Conservation (phyloP, 2,329 filamentous ascomycete genomes). For the Zasmidium cellare region DNA sequence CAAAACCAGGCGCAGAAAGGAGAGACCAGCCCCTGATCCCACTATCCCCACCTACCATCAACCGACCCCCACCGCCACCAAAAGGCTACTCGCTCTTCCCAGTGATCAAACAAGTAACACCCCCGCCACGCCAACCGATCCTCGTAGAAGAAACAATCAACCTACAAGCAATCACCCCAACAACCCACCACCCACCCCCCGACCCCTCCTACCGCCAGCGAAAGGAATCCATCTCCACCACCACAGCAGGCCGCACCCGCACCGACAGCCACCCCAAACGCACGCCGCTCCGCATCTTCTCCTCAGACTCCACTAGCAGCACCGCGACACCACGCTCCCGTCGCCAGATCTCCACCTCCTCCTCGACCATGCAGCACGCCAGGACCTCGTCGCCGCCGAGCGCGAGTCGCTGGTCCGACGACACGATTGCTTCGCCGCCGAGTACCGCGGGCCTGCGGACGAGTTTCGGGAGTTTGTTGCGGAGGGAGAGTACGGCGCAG, state of each 20-base stretch:
- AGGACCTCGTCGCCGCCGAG: not conserved
- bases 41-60: slow-evolving; percentile 13
- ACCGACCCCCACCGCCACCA: slow-evolving; percentile 9
- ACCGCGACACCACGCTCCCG: not conserved
- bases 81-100: slow-evolving; percentile 32
- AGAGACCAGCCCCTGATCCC: slow-evolving; percentile 15
- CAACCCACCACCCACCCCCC: slow-evolving; percentile 13
- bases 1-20: slow-evolving; percentile 14
- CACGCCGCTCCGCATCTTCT: slow-evolving; percentile 26
- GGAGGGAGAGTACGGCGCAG: slow-evolving; percentile 13
- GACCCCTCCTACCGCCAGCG: slow-evolving; percentile 26
- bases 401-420: slow-evolving; percentile 30
- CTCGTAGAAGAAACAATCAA: not conserved
- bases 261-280: slow-evolving; percentile 27
- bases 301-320: slow-evolving; percentile 15
- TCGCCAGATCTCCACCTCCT: slow-evolving; percentile 11
- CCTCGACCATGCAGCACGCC: not conserved
- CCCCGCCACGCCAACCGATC: slow-evolving; percentile 6
- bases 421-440: slow-evolving; percentile 28
- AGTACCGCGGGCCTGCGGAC: slow-evolving; percentile 22
- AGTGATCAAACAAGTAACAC: slow-evolving; percentile 22
- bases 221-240: slow-evolving; percentile 28
- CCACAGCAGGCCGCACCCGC: slow-evolving; percentile 26
- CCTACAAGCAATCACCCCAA: slow-evolving; percentile 2
- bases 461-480: slow-evolving; percentile 27